phyloP scores from a whole-genome alignment of 306 rosid species.

The Quercus aquifolioides region DNA sequence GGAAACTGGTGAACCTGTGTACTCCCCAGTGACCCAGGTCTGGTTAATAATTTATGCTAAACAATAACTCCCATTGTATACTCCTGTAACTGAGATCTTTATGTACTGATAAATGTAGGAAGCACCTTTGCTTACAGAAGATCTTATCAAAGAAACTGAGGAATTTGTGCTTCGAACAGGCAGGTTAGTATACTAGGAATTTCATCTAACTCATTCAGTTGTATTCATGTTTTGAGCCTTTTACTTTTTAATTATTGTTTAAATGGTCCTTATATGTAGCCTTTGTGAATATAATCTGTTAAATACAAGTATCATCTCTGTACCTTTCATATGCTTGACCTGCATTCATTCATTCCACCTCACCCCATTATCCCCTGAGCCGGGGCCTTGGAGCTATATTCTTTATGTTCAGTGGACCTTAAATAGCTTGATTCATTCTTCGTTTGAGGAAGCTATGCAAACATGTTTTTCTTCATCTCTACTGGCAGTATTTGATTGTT shows the following conservation, averaged over 20 bases:
- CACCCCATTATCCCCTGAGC: background rate
- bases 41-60: constrained; percentile 27
- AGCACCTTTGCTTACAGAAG: constrained; percentile 96
- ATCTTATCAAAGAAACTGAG: constrained; percentile 88
- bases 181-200: constrained; percentile 53
- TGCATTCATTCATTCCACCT: background rate
- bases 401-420: background rate
- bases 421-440: background rate
- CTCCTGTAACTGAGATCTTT: constrained; percentile 24
- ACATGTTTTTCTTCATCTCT: background rate
- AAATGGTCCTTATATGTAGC: background rate
- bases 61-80: constrained; percentile 2
- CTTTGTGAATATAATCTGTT: background rate
- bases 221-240: constrained; percentile 17
- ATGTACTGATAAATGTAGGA: constrained; percentile 54
- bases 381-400: background rate
- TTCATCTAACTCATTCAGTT: constrained; percentile 15
- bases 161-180: constrained; percentile 99
- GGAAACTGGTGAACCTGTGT: constrained; percentile 96
- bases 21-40: constrained; percentile 93
- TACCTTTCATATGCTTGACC: background rate
- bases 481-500: background rate
- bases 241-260: background rate
- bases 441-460: background rate
- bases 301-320: background rate